Percentiles rank a stretch among this genome's conserved stretches.
phyloP scores from a whole-genome alignment of 345 rosid genomes.

The Rhodamnia rubescens region DNA sequence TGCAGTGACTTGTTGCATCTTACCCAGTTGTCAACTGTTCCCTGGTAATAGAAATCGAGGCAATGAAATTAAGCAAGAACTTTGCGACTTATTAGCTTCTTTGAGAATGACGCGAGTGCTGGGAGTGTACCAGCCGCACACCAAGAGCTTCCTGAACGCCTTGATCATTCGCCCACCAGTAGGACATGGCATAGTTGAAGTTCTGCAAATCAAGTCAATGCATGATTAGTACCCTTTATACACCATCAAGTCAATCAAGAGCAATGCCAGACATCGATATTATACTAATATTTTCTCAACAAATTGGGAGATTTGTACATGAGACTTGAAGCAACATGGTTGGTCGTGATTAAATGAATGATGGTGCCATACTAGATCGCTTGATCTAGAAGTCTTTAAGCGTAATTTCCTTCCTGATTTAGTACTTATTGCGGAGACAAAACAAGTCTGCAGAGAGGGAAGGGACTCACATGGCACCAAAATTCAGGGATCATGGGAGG shows the following conservation, averaged over 20 bases:
- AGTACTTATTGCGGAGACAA: neutral
- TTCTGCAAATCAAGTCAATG: neutral
- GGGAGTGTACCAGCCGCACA: constrained; percentile 9
- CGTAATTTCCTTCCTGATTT: neutral
- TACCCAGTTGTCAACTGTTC: constrained; percentile 8
- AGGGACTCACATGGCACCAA: constrained; percentile 17
- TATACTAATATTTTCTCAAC: neutral
- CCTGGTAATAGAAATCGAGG: constrained; percentile 4
- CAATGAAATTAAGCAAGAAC: neutral
- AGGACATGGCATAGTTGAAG: constrained; percentile 12
- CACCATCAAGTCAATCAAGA: neutral
- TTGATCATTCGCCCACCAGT: constrained; percentile 14
- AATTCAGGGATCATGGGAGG: constrained; percentile 12
- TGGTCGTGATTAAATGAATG: neutral
- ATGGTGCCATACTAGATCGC: neutral
- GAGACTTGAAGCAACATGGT: neutral
- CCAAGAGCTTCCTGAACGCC: constrained; percentile 20
- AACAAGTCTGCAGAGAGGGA: neutral
- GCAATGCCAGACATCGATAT: neutral
- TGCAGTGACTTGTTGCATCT: constrained; percentile 18
- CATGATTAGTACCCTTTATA: neutral
- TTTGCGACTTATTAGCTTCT: neutral
- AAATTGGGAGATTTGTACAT: neutral
- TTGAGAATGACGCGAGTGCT: neutral
- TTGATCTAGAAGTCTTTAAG: neutral